Percentiles rank a stretch among this genome's conserved stretches.
Conservation (phyloP, 2,329 filamentous ascomycete genomes). For the Colletotrichum caudatum region DNA sequence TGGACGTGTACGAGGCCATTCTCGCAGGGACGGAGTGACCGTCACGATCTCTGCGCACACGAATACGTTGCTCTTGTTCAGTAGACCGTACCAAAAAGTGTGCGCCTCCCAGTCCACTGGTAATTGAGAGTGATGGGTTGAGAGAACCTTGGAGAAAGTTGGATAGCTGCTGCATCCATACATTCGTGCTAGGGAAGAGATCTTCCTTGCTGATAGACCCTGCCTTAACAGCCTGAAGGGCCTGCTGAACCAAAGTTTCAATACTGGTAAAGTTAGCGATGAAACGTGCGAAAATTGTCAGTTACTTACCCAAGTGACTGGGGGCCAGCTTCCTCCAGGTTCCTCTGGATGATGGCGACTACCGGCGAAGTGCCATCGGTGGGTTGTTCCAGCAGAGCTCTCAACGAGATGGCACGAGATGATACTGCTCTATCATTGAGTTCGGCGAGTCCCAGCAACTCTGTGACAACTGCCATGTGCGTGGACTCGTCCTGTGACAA, state of each 20-base stretch:
- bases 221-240: slow-evolving; percentile 53
- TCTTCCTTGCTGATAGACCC: slow-evolving; percentile 53
- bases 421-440: slow-evolving; percentile 55
- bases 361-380: slow-evolving; percentile 58
- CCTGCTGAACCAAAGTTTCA: slow-evolving; percentile 65
- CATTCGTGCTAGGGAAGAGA: slow-evolving; percentile 71
- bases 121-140: slow-evolving; percentile 77
- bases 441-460: slow-evolving; percentile 67
- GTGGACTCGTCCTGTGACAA: slow-evolving; percentile 59
- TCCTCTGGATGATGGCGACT: slow-evolving; percentile 65
- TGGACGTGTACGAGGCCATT: slow-evolving; percentile 77
- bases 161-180: slow-evolving; percentile 75
- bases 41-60: slow-evolving; percentile 70
- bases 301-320: slow-evolving; percentile 64
- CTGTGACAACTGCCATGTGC: slow-evolving; percentile 64
- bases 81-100: slow-evolving; percentile 69
- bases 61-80: slow-evolving; percentile 41
- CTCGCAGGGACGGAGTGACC: slow-evolving; percentile 80
- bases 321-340: slow-evolving; percentile 62
- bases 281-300: not conserved
- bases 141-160: slow-evolving; percentile 65
- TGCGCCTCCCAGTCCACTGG: slow-evolving; percentile 77
- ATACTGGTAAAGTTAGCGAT: slow-evolving; percentile 52
- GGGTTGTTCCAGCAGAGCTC: slow-evolving; percentile 59
- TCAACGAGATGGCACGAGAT: slow-evolving; percentile 57